phyloP scores from a whole-genome alignment of 306 rosid species.

The Oxytropis ochrocephala region DNA sequence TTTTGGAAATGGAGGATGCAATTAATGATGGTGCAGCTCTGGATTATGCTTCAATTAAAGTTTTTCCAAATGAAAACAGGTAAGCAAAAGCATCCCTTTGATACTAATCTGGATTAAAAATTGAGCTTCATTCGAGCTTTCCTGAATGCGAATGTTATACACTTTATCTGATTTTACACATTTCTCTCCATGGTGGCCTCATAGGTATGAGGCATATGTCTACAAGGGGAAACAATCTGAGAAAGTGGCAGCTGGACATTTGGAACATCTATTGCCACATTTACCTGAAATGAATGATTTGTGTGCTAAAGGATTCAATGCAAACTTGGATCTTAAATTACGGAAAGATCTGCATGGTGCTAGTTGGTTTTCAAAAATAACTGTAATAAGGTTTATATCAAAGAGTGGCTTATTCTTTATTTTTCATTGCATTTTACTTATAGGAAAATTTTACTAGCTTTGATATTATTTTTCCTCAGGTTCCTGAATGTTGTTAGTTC shows the following conservation, averaged over 20 bases:
- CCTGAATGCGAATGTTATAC: background rate
- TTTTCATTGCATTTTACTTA: slow-evolving; percentile 8
- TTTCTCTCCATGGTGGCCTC: slow-evolving; percentile 15
- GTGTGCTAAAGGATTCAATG: slow-evolving; percentile 48
- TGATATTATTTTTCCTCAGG: slow-evolving; percentile 39
- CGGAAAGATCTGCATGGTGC: slow-evolving; percentile 47
- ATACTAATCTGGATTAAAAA: background rate
- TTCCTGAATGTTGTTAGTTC: slow-evolving; percentile 65
- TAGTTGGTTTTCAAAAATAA: slow-evolving; percentile 81
- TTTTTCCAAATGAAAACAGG: slow-evolving; percentile 75
- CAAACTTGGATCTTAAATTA: slow-evolving; percentile 47
- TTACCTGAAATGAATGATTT: slow-evolving; percentile 50
- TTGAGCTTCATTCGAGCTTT: slow-evolving; percentile 6
- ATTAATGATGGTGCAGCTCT: slow-evolving; percentile 44
- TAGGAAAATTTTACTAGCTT: background rate
- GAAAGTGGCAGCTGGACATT: slow-evolving; percentile 52
- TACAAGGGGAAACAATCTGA: slow-evolving; percentile 43
- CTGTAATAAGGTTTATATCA: slow-evolving; percentile 61
- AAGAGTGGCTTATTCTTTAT: slow-evolving; percentile 6
- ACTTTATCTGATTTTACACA: slow-evolving; percentile 1
- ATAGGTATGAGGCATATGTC: slow-evolving; percentile 67
- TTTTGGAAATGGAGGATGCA: slow-evolving; percentile 51
- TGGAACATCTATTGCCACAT: slow-evolving; percentile 66
- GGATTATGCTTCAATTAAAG: slow-evolving; percentile 61
- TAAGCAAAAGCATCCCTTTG: slow-evolving; percentile 7